phyloP scores from a whole-genome alignment of 768 basidiomycete genomes.

The Plicaturopsis crispa region DNA sequence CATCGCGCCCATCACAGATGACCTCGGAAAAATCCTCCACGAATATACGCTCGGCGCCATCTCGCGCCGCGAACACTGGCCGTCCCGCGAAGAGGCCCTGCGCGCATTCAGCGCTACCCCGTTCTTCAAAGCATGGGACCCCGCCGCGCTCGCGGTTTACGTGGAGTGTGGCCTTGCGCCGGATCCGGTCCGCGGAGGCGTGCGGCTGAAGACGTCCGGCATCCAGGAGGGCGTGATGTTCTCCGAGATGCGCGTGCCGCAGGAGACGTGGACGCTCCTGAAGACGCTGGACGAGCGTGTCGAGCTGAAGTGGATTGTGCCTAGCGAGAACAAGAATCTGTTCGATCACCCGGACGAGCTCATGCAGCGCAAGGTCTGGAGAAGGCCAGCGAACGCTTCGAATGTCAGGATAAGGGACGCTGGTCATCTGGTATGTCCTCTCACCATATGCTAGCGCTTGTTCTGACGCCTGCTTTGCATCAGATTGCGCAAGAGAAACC shows the following conservation, averaged over 20 bases:
- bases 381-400: slow-evolving; percentile 19
- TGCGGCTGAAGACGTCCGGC: slow-evolving; percentile 58
- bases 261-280: slow-evolving; percentile 20
- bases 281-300: slow-evolving; percentile 18
- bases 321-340: slow-evolving; percentile 5
- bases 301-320: slow-evolving; percentile 21
- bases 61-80: slow-evolving; percentile 54
- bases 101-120: slow-evolving; percentile 38
- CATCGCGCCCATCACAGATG: slow-evolving; percentile 21
- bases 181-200: slow-evolving; percentile 23
- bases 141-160: slow-evolving; percentile 50
- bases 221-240: slow-evolving; percentile 62
- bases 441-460: too few species aligned
- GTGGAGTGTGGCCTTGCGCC: slow-evolving; percentile 46
- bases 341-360: slow-evolving; percentile 2
- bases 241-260: slow-evolving; percentile 8
- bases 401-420: slow-evolving; percentile 19
- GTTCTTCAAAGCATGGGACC: slow-evolving; percentile 72
- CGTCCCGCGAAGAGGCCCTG: slow-evolving; percentile 57
- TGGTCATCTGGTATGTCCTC: slow-evolving; percentile 21
- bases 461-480: too few species aligned
- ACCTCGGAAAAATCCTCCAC: not conserved
- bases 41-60: slow-evolving; percentile 36
- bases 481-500: not conserved
- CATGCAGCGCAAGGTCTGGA: slow-evolving; percentile 18